Conservation (phyloP, 495 filamentous ascomycete species). For the Xylaria longipes region DNA sequence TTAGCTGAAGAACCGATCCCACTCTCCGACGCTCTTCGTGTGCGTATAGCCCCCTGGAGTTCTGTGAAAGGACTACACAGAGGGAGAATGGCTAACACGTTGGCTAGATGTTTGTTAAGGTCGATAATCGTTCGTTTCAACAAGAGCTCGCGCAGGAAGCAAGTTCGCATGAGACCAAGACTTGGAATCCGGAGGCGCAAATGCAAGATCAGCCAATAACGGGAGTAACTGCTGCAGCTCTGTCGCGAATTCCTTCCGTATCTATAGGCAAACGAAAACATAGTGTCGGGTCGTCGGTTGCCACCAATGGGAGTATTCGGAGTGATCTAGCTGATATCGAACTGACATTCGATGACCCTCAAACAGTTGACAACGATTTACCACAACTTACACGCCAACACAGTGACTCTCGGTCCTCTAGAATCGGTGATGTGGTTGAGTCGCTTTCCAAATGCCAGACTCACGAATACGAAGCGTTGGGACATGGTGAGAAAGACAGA, state of each 20-base stretch:
- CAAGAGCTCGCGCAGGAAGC: conserved; percentile 47
- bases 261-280: conserved; percentile 29
- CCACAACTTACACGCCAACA: conserved; percentile 30
- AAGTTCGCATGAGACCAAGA: not conserved
- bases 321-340: conserved; percentile 32
- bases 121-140: conserved; percentile 53
- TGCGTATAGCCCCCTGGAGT: conserved; percentile 19
- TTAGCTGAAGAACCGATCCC: conserved; percentile 41
- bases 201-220: conserved; percentile 8
- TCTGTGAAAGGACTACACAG: not conserved
- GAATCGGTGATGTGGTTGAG: conserved; percentile 23
- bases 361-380: conserved; percentile 34
- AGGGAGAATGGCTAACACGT: conserved; percentile 11
- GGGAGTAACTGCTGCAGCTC: conserved; percentile 27
- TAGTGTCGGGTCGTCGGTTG: conserved; percentile 37
- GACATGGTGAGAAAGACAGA: not conserved
- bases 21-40: conserved; percentile 47
- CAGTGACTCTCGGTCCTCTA: conserved; percentile 13
- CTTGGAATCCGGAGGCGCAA: conserved; percentile 21
- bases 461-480: not conserved
- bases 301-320: conserved; percentile 36
- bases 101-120: conserved; percentile 45
- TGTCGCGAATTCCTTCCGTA: conserved; percentile 22
- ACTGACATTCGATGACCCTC: conserved; percentile 34
- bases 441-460: conserved; percentile 25